Percentiles rank a stretch among this genome's conserved stretches.
Evolutionary conservation across 176 grass and related monocot species (phyloP).

Genomic region (Ensete ventricosum): DNA sequence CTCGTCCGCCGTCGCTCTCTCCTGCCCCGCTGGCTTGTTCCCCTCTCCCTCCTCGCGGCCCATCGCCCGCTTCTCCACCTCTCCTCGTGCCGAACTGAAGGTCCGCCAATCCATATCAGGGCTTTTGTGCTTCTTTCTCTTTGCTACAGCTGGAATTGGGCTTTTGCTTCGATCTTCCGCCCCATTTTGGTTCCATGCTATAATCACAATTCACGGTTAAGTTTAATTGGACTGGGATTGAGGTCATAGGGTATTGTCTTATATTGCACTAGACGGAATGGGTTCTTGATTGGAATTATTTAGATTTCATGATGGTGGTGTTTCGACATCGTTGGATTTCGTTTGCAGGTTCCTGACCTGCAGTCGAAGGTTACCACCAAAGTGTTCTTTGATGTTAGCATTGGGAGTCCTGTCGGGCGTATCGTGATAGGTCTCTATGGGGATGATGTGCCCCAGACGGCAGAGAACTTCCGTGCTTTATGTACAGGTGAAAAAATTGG

Average conservation of each 20-base stretch:
- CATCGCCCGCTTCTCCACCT: slow-evolving; percentile 38
- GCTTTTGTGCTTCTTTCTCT: not conserved
- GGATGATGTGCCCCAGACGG: slow-evolving; percentile 82
- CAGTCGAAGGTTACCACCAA: slow-evolving; percentile 92
- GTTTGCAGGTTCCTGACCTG: slow-evolving; percentile 40
- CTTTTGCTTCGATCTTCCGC: not conserved
- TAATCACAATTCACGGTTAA: too few species aligned
- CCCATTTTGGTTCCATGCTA: too few species aligned
- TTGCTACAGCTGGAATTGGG: not conserved
- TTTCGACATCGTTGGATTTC: not conserved
- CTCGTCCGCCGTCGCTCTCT: slow-evolving; percentile 28
- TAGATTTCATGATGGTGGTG: not conserved
- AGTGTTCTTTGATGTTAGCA: slow-evolving; percentile 94
- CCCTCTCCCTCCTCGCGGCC: not conserved
- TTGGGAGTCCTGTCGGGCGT: slow-evolving; percentile 58
- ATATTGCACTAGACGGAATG: not conserved
- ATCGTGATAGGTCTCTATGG: slow-evolving; percentile 84
- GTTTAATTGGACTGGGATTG: too few species aligned
- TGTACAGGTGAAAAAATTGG: slow-evolving; percentile 44
- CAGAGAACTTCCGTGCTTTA: slow-evolving; percentile 83
- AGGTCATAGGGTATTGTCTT: not conserved
- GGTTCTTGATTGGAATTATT: not conserved
- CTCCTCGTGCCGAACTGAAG: slow-evolving; percentile 49
- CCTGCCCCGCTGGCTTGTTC: not conserved
- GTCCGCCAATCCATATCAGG: slow-evolving; percentile 3